A percentile compares a stretch with the other conserved stretches of the same genome.
These are phyloP conservation scores for Adansonia grandidieri DNA, from an alignment of 441 rosid genomes.

Conservation along the genomic window DNA sequence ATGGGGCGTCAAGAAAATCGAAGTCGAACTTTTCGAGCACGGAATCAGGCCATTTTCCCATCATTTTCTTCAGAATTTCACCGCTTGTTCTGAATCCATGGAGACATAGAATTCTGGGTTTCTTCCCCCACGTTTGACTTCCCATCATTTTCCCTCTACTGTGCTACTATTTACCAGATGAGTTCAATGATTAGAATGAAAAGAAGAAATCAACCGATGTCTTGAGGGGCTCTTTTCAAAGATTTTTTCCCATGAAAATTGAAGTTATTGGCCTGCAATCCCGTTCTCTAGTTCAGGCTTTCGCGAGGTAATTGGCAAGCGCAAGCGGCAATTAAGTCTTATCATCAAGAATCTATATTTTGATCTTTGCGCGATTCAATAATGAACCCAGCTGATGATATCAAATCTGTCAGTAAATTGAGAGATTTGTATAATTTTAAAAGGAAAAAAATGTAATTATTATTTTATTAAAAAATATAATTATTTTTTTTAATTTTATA, in stretches of 20 bases:
- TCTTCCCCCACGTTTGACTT: slow-evolving; percentile 28
- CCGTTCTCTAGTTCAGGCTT: neutral
- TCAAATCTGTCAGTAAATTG: too few species aligned
- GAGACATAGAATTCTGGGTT: slow-evolving; percentile 58
- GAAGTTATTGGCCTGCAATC: neutral
- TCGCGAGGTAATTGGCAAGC: too few species aligned
- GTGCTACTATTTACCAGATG: too few species aligned
- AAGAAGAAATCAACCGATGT: too few species aligned
- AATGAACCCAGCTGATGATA: too few species aligned
- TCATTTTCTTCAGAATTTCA: slow-evolving; percentile 40
- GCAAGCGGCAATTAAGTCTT: neutral
- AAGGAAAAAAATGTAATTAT: too few species aligned
- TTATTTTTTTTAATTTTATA: too few species aligned
- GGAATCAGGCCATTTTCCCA: slow-evolving; percentile 47
- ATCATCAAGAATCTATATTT: neutral
- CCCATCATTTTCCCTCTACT: neutral
- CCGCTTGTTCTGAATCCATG: slow-evolving; percentile 75
- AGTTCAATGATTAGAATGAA: too few species aligned
- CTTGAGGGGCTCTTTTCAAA: neutral
- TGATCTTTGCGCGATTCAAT: too few species aligned
- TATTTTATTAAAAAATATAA: too few species aligned
- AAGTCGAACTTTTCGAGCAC: slow-evolving; percentile 50
- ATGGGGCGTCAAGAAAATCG: slow-evolving; percentile 57
- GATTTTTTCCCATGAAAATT: neutral
- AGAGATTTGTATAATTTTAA: too few species aligned